Evolutionary conservation across 2,329 filamentous ascomycete species (phyloP).

Genomic region (Alternaria rosae): DNA sequence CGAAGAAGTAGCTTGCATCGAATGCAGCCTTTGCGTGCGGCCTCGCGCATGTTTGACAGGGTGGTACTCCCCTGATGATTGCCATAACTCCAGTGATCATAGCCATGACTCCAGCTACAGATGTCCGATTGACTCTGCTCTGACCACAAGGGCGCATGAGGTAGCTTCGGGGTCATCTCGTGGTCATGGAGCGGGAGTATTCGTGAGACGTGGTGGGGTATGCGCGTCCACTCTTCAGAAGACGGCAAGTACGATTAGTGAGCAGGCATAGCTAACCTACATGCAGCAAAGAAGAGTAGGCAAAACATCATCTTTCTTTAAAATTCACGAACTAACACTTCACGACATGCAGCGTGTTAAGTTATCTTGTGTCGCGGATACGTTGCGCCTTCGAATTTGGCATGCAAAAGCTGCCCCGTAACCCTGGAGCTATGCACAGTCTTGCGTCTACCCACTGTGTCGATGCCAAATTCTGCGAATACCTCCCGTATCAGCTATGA

Average conservation of each 20-base stretch:
- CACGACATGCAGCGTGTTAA: background rate
- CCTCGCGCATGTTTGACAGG: background rate
- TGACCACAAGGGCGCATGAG: background rate
- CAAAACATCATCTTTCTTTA: fast-evolving
- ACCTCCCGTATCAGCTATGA: too few species aligned
- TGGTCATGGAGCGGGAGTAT: background rate
- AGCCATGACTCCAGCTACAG: background rate
- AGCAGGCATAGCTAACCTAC: background rate
- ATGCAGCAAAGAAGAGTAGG: background rate
- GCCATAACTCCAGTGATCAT: background rate
- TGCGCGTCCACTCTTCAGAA: background rate
- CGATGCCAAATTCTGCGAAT: too few species aligned
- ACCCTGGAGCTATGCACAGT: background rate
- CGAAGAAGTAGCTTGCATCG: background rate
- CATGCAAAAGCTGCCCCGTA: background rate
- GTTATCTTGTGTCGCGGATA: background rate
- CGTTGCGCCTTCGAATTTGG: background rate
- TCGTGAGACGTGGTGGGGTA: background rate
- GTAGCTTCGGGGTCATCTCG: background rate
- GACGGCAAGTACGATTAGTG: background rate
- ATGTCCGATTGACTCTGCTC: fast-evolving
- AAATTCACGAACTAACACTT: background rate
- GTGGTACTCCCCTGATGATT: fast-evolving
- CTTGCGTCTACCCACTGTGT: background rate
- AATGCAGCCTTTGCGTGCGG: background rate